These are phyloP conservation scores for Medicago ruthenica DNA, from an alignment of 306 rosid species.

Conservation along the genomic window DNA sequence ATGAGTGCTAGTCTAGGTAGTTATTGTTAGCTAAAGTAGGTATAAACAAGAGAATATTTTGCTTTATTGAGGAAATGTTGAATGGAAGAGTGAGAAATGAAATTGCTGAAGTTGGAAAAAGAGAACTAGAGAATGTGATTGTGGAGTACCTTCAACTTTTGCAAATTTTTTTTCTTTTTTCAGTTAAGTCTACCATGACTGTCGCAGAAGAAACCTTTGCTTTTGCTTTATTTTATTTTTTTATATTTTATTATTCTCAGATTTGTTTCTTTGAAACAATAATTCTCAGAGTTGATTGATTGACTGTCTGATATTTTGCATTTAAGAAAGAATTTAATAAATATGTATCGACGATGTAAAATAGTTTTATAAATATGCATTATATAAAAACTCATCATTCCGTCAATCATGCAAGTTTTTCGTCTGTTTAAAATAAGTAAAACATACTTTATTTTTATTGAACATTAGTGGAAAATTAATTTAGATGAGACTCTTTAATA, in stretches of 20 bases:
- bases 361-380: too few relatives aligned
- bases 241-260: too few relatives aligned
- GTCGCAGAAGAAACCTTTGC: conserved; percentile 11
- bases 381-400: too few relatives aligned
- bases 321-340: too few relatives aligned
- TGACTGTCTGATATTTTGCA: not conserved
- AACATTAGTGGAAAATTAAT: too few relatives aligned
- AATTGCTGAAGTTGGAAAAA: conserved; percentile 33
- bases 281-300: not conserved
- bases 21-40: conserved; percentile 14
- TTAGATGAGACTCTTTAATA: too few relatives aligned
- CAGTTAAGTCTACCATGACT: conserved; percentile 31
- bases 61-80: conserved; percentile 37
- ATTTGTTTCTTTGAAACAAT: too few relatives aligned
- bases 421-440: too few relatives aligned
- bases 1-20: not conserved
- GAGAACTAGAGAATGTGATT: conserved; percentile 30
- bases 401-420: too few relatives aligned
- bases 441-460: too few relatives aligned
- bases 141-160: conserved; percentile 35
- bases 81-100: conserved; percentile 14
- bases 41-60: conserved; percentile 13
- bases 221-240: not conserved
- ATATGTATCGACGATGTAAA: too few relatives aligned
- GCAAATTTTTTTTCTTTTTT: conserved; percentile 3